Evolutionary conservation across 345 rosid genomes (phyloP).

Genomic region (Eucalyptus tenuipes): DNA sequence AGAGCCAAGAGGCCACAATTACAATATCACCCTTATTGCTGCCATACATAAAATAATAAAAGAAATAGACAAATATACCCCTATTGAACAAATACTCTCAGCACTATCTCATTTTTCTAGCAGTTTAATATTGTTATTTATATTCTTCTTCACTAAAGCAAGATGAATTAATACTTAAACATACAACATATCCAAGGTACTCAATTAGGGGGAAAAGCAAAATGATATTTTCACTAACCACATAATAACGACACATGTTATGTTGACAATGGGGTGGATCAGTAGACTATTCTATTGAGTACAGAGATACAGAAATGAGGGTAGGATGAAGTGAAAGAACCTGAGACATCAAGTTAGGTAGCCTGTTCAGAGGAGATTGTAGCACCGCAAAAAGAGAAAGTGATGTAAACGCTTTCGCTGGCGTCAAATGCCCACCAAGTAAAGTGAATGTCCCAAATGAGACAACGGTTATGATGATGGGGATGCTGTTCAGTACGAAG

Average conservation of each 20-base stretch:
- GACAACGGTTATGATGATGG: slow-evolving; percentile 70
- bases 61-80: not conserved
- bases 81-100: not conserved
- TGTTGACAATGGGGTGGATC: not conserved
- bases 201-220: not conserved
- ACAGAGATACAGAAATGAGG: not conserved
- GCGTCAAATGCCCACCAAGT: slow-evolving; percentile 91
- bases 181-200: not conserved
- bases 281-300: not conserved
- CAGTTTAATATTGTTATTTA: not conserved
- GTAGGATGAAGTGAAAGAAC: slow-evolving; percentile 10
- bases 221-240: not conserved
- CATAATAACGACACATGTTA: not conserved
- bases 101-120: not conserved
- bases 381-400: slow-evolving; percentile 81
- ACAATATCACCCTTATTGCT: no score
- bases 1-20: no score
- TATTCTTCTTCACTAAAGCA: not conserved
- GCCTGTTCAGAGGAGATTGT: slow-evolving; percentile 63
- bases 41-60: no score
- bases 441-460: slow-evolving; percentile 82
- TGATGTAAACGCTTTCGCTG: slow-evolving; percentile 92
- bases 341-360: slow-evolving; percentile 86
- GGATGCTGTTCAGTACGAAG: slow-evolving; percentile 77
- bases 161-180: not conserved